Evolutionary conservation across 768 basidiomycete genomes (phyloP), one percentile per base, ranked within the genome.

Genomic region (Suillus plorans): DNA sequence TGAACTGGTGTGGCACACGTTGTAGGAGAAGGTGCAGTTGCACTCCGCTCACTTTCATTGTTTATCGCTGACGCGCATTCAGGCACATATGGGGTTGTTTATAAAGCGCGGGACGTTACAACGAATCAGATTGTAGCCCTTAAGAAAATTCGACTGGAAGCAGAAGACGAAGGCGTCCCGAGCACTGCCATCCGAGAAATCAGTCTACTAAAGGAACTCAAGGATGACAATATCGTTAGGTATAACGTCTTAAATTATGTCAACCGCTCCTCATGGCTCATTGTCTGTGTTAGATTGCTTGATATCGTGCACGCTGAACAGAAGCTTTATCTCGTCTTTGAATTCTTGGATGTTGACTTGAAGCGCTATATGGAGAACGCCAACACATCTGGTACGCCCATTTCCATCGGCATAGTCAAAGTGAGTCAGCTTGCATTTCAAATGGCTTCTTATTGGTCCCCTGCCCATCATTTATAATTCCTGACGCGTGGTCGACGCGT

Each of bases 21-120:
- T 70, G 64, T 71, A 83, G 82, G 82, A 73, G 82, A 83, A 78
- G 82, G 82, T 80, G 68, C 22, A 69, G 28, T 37, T 49, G 57
- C 39, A 36, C 42, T 66, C 52, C 47, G 16, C 41, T 22, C 41
- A 53, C 49, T 69, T n/a, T 65, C 42, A 36, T 41, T 67, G 58
- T 60, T 34, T 56, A 44, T 50, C 22, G 56, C 57, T 62, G 5
- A 61, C 64, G 60, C 60, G 34, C 66, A 63, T 49, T 60, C 73
- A 99, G 97, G 97, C 69, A 98, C 97, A 31, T 99, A 99, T 70
- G 97, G 97, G 63, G 97, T 99, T 61, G 97, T 99, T 25, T 99
- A 99, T 85, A 97, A 98, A 78, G 97, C 97, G 47, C 86, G 88
- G 69, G 96, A 99, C 75, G 79, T 87, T 67, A 84, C 79, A 55